A percentile compares a stretch with the other conserved stretches of the same genome.
These are phyloP conservation scores for Boletus sensibilis DNA, from an alignment of 768 basidiomycete genomes.

Conservation along the genomic window DNA sequence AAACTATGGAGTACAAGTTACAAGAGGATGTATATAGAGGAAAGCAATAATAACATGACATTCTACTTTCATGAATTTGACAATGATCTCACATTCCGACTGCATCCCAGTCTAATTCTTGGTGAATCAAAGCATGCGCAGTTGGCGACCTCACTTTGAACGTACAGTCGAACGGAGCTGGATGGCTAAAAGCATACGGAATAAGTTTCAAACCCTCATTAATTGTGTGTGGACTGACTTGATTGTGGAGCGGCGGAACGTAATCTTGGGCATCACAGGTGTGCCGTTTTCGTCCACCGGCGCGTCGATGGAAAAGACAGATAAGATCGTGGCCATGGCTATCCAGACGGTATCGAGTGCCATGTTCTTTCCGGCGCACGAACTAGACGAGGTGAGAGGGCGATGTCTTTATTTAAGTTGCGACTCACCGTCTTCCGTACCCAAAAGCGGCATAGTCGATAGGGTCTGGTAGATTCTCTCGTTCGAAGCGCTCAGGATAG, in stretches of 20 bases:
- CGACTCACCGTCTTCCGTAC: constrained; percentile 4
- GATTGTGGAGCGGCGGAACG: constrained; percentile 5
- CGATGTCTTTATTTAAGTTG: not conserved
- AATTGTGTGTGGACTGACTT: not conserved
- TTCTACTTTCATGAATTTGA: not conserved
- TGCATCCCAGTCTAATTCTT: not conserved
- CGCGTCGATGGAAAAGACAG: constrained; percentile 1
- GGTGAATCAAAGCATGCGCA: not conserved
- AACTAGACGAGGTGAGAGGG: not conserved
- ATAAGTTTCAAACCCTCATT: not conserved
- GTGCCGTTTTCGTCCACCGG: not conserved
- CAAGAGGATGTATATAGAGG: not conserved
- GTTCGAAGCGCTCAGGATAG: not conserved
- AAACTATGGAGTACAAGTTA: not conserved
- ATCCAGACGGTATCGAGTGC: constrained; percentile 3
- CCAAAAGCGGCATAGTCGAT: constrained; percentile 2
- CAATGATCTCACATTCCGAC: not conserved
- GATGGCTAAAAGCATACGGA: not conserved
- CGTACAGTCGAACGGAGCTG: not conserved
- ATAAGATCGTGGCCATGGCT: not conserved
- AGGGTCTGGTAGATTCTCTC: not conserved
- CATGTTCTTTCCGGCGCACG: constrained; percentile 6
- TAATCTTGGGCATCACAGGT: not conserved
- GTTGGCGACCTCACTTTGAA: constrained; percentile 1
- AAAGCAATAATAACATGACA: not conserved